These are phyloP conservation scores for Suillus ampliporus DNA, from an alignment of 768 basidiomycete species.

Conservation along the genomic window DNA sequence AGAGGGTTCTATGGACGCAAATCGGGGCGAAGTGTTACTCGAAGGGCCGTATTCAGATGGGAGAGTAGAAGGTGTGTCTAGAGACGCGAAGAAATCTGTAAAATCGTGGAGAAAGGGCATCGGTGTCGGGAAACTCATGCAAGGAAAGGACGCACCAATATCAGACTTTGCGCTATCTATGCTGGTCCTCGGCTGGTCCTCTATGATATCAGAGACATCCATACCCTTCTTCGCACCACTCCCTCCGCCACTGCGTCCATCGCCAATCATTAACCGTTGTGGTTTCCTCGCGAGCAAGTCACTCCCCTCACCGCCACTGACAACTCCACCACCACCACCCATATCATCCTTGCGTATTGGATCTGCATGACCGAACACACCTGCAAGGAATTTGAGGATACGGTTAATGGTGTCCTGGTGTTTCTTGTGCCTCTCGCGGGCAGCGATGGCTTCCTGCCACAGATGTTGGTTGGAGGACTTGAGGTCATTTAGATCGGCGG, in stretches of 20 bases:
- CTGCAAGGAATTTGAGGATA: slow-evolving; percentile 93
- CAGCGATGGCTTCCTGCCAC: slow-evolving; percentile 90
- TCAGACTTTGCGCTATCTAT: slow-evolving; percentile 31
- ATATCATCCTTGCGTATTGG: slow-evolving; percentile 42
- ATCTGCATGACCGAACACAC: slow-evolving; percentile 75
- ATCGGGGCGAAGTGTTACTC: slow-evolving; percentile 26
- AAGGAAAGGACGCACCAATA: slow-evolving; percentile 15
- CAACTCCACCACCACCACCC: slow-evolving; percentile 41
- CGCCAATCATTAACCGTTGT: slow-evolving; percentile 74
- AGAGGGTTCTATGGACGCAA: slow-evolving; percentile 33
- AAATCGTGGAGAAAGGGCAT: slow-evolving; percentile 4
- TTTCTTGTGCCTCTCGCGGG: slow-evolving; percentile 83
- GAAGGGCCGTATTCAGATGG: slow-evolving; percentile 37
- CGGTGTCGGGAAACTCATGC: slow-evolving; percentile 8
- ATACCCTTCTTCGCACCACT: slow-evolving; percentile 34
- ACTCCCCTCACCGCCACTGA: slow-evolving; percentile 22
- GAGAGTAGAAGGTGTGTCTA: slow-evolving; percentile 52
- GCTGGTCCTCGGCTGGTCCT: slow-evolving; percentile 44
- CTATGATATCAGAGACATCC: slow-evolving; percentile 43
- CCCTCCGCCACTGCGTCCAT: slow-evolving; percentile 37
- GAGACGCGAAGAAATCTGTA: slow-evolving; percentile 47
- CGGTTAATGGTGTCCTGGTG: slow-evolving; percentile 96
- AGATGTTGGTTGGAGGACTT: slow-evolving; percentile 86
- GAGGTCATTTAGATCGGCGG: slow-evolving; percentile 84
- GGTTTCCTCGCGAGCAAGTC: slow-evolving; percentile 48